These are phyloP conservation scores for Gautieria morchelliformis DNA, from an alignment of 768 basidiomycete genomes.

Conservation along the genomic window DNA sequence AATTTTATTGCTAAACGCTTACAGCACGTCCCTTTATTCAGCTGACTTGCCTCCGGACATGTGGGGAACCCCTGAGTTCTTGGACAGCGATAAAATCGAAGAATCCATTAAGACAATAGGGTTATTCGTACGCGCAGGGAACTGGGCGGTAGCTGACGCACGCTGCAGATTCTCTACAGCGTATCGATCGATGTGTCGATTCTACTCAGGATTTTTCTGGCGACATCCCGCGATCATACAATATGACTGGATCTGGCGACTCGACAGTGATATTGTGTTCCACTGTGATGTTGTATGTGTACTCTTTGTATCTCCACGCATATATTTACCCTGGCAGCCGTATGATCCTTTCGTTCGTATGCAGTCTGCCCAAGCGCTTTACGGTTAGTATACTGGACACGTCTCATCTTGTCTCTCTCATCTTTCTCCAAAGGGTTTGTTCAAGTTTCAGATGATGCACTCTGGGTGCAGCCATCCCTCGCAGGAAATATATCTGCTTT, in stretches of 20 bases:
- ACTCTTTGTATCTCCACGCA: background rate
- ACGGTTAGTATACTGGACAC: background rate
- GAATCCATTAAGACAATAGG: background rate
- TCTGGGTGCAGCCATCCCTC: slow-evolving; percentile 4
- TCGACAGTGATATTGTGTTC: slow-evolving; percentile 5
- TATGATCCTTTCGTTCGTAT: slow-evolving; percentile 6
- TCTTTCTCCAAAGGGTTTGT: background rate
- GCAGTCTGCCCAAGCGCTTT: background rate
- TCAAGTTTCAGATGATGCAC: slow-evolving; percentile 1
- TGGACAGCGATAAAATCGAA: background rate
- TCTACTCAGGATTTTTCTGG: slow-evolving; percentile 9
- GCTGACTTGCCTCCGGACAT: slow-evolving; percentile 1
- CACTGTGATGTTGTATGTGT: slow-evolving; percentile 8
- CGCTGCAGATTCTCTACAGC: background rate
- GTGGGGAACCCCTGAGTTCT: background rate
- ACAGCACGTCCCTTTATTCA: background rate
- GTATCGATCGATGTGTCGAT: slow-evolving; percentile 8
- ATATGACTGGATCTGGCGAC: slow-evolving; percentile 7
- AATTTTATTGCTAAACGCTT: background rate
- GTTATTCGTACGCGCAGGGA: background rate
- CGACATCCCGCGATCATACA: background rate
- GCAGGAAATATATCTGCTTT: background rate
- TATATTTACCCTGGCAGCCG: background rate
- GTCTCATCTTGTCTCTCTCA: background rate
- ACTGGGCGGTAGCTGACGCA: too few species aligned